Evolutionary conservation across 2,329 filamentous ascomycete genomes (phyloP).

Genomic region (Pyricularia sp.): DNA sequence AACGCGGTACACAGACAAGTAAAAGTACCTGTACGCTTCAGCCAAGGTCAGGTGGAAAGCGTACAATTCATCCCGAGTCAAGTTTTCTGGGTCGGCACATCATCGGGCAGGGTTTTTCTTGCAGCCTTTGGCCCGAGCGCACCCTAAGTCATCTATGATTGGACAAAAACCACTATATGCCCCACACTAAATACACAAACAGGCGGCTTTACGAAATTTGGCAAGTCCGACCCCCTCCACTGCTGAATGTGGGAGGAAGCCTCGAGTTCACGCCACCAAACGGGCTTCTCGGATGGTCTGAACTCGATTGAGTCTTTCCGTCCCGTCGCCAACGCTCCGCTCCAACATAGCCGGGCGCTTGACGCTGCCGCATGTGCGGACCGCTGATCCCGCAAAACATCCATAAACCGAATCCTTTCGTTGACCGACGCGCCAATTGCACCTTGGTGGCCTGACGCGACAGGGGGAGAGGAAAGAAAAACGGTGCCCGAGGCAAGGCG

Average conservation of each 20-base stretch:
- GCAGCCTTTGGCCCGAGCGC: not conserved
- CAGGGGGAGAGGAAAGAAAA: not conserved
- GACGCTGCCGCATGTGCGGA: not conserved
- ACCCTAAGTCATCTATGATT: not conserved
- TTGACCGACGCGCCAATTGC: not conserved
- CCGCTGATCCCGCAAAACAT: not conserved
- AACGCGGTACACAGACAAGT: too few relatives aligned
- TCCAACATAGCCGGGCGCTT: not conserved
- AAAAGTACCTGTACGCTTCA: not conserved
- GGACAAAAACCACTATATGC: not conserved
- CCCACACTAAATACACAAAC: constrained; percentile 1
- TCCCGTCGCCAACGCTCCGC: not conserved
- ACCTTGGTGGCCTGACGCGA: not conserved
- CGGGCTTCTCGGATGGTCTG: not conserved
- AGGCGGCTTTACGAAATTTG: constrained; percentile 4
- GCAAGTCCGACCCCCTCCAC: constrained; percentile 4
- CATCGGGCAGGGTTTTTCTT: not conserved
- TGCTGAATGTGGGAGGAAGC: not conserved
- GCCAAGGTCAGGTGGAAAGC: not conserved
- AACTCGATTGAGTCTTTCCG: not conserved
- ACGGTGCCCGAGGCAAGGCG: not conserved
- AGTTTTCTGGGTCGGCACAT: not conserved
- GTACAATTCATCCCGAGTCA: not conserved
- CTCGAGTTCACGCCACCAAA: not conserved
- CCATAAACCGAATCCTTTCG: not conserved